These are phyloP conservation scores for Kluyveromyces dobzhanskii DNA, from an alignment of 805 yeast genomes.

Conservation along the genomic window DNA sequence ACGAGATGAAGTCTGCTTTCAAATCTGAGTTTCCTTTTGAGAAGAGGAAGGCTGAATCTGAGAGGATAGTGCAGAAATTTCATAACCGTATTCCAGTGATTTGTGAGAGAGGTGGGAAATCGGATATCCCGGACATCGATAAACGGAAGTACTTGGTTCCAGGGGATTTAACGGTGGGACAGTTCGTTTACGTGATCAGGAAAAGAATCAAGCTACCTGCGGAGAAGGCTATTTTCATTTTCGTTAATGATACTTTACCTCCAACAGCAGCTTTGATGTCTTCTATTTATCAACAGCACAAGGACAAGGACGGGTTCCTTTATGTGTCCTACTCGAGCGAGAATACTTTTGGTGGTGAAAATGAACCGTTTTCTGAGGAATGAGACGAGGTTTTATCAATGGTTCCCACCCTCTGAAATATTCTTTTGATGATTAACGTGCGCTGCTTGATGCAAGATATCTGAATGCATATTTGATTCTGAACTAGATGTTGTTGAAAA, in stretches of 20 bases:
- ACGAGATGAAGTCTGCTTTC: conserved; percentile 28
- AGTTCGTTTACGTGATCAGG: conserved; percentile 94
- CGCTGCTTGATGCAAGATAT: too few species aligned
- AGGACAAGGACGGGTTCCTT: conserved; percentile 95
- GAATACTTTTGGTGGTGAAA: conserved; percentile 73
- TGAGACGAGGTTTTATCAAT: too few species aligned
- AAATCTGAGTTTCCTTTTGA: conserved; percentile 79
- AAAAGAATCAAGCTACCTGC: conserved; percentile 93
- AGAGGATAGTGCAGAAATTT: conserved; percentile 82
- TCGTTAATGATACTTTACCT: conserved; percentile 93
- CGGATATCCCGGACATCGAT: conserved; percentile 93
- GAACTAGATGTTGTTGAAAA: too few species aligned
- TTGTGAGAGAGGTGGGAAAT: conserved; percentile 94
- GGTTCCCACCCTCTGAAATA: too few species aligned
- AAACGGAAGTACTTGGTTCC: conserved; percentile 97
- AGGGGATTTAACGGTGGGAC: conserved; percentile 92
- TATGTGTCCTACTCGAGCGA: conserved; percentile 96
- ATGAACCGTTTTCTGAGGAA: not conserved
- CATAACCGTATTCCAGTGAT: conserved; percentile 90
- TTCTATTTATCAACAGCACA: conserved; percentile 90
- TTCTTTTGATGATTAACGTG: too few species aligned
- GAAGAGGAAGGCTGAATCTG: conserved; percentile 91
- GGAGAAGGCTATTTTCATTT: conserved; percentile 95
- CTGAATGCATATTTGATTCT: too few species aligned
- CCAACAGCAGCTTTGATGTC: conserved; percentile 98